These are phyloP conservation scores for Mycena capillaripes DNA, from an alignment of 768 basidiomycete genomes.

Conservation along the genomic window DNA sequence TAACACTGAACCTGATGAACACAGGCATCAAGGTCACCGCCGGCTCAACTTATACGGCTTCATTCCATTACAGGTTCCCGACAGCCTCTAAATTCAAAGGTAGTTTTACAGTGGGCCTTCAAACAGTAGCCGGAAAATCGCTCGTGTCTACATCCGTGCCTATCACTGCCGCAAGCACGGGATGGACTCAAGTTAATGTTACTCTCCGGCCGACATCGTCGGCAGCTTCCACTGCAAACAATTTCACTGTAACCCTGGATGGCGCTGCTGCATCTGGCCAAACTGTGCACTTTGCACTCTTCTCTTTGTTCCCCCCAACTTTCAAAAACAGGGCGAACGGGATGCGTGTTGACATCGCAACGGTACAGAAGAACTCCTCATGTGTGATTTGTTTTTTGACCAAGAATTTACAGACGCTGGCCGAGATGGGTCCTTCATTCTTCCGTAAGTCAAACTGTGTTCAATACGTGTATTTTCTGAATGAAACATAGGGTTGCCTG, in stretches of 20 bases:
- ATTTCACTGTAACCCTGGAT: slow-evolving; percentile 66
- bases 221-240: slow-evolving; percentile 59
- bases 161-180: slow-evolving; percentile 14
- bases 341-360: slow-evolving; percentile 71
- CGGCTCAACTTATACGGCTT: slow-evolving; percentile 68
- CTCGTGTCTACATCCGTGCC: slow-evolving; percentile 17
- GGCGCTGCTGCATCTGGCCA: slow-evolving; percentile 51
- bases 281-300: slow-evolving; percentile 69
- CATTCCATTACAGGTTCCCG: slow-evolving; percentile 72
- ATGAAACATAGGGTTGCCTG: slow-evolving; percentile 19
- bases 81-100: slow-evolving; percentile 57
- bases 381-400: no score
- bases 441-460: slow-evolving; percentile 54
- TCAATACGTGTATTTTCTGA: not conserved
- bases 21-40: slow-evolving; percentile 70
- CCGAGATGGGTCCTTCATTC: slow-evolving; percentile 69
- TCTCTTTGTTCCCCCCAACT: slow-evolving; percentile 78
- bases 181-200: slow-evolving; percentile 63
- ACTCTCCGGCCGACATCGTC: slow-evolving; percentile 59
- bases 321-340: slow-evolving; percentile 74
- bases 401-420: slow-evolving; percentile 49
- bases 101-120: slow-evolving; percentile 59
- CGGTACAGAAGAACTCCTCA: no score
- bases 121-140: slow-evolving; percentile 43
- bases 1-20: not conserved